Conservation (phyloP, 164 flowering plant genomes). For the Cinnamomum chago region DNA sequence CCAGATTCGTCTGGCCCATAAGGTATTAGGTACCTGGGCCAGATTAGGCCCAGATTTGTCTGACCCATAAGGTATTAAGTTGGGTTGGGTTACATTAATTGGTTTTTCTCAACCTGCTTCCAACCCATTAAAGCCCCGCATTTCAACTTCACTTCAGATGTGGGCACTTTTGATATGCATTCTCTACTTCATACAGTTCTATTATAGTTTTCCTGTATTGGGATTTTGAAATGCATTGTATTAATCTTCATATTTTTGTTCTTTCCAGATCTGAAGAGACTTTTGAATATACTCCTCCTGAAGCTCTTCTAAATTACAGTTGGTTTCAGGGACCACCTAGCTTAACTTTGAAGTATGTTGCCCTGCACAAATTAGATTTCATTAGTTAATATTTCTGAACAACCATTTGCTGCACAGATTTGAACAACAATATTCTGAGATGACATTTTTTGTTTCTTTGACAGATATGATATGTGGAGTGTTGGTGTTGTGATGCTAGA, state of each 20-base stretch:
- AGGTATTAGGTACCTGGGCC: too few relatives aligned
- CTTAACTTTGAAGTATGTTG: slow-evolving; percentile 55
- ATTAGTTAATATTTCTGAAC: not conserved
- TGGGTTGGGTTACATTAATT: too few relatives aligned
- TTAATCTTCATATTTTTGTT: not conserved
- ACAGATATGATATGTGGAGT: slow-evolving; percentile 99
- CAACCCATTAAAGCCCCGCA: too few relatives aligned
- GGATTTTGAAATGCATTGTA: too few relatives aligned
- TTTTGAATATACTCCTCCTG: slow-evolving; percentile 83
- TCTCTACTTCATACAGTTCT: too few relatives aligned
- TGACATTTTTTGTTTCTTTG: slow-evolving; percentile 4
- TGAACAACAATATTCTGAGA: slow-evolving; percentile 4
- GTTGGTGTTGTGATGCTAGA: slow-evolving; percentile 95
- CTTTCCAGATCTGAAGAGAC: slow-evolving; percentile 85
- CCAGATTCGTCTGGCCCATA: too few relatives aligned
- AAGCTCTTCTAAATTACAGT: slow-evolving; percentile 72
- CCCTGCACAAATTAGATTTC: not conserved
- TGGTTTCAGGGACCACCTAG: slow-evolving; percentile 67
- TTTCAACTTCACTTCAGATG: too few relatives aligned
- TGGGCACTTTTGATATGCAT: too few relatives aligned
- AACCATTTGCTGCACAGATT: not conserved
- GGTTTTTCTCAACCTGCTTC: too few relatives aligned
- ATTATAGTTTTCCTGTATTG: too few relatives aligned
- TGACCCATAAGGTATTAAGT: too few relatives aligned
- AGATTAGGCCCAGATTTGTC: too few relatives aligned